Base-by-base conservation (phyloP, 805 yeast genomes). In the Barnettozyma vustinii region DNA sequence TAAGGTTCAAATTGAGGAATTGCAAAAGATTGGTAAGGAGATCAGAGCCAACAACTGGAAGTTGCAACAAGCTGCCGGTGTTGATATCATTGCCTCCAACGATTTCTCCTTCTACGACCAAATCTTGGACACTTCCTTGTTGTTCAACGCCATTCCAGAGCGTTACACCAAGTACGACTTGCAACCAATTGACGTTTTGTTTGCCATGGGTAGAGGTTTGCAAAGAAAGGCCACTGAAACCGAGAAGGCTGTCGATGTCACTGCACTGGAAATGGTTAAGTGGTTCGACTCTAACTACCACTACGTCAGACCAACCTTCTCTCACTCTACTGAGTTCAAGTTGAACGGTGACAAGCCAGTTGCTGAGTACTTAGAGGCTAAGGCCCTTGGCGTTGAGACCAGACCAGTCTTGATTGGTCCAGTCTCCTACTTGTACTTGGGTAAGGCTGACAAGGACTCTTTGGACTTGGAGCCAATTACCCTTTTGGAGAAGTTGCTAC, bases 281-380 rank as follows among this genome's bases (percentile, higher is more conserved):
- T 94, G 99, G 99, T 94, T 94, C 65, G 99, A 94, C 76, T 87
- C 97, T 58, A 94, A 94, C 89, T 94, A 94, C 88, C 99, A 94
- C 76, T 94, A 94, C 73, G 98, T 94, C 67, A 88, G 99, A 81
- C 99, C 99, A 74, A 94, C 99, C 61, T 91, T 94, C 80, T 87
- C 96, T 50, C 83, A 90, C 80, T 80, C 89, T 61, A 92, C 97
- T 57, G 84, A 84, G 67, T 94, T 94, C 87, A 91, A 94, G 80
- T 86, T 94, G 73, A 89, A 85, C 74, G 96, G 96, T 67, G 77
- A 83, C 65, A 94, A 94, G 80, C 98, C 99, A 66, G 94, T 94
- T 64, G 96, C 84, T 66, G 97, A 94, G 81, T 94, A 77, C 79
- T 82, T 87, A 69, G 99, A 94, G 83, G 99, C 99, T 66, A 94